Evolutionary conservation across 257 asterid genomes (phyloP).

Genomic region (Solanum phureja): DNA sequence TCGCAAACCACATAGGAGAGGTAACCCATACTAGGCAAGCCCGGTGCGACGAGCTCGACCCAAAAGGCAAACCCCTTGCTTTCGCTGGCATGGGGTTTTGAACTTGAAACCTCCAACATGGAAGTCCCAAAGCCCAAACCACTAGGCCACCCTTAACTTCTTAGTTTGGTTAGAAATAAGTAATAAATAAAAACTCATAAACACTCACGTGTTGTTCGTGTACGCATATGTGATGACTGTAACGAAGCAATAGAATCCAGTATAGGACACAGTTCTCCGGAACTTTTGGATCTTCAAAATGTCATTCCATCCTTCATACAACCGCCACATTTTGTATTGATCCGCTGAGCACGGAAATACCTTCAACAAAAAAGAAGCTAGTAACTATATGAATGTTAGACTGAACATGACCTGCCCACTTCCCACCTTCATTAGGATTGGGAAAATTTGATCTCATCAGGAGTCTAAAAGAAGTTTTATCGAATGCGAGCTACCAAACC

Average conservation of each 20-base stretch:
- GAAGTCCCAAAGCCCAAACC: too few relatives aligned
- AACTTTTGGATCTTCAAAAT: slow-evolving; percentile 83
- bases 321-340: slow-evolving; percentile 31
- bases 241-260: slow-evolving; percentile 65
- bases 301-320: slow-evolving; percentile 44
- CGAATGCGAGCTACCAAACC: background rate
- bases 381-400: background rate
- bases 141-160: background rate
- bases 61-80: too few relatives aligned
- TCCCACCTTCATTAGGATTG: background rate
- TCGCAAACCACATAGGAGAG: too few relatives aligned
- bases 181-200: slow-evolving; percentile 16
- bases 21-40: too few relatives aligned
- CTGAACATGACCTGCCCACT: background rate
- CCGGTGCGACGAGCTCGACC: too few relatives aligned
- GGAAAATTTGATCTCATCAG: background rate
- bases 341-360: background rate
- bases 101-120: too few relatives aligned
- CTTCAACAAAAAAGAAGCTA: background rate
- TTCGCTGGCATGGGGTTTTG: too few relatives aligned
- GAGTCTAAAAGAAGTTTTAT: background rate
- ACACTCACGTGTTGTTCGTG: slow-evolving; percentile 78
- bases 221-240: slow-evolving; percentile 58
- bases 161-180: background rate
- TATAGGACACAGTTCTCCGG: slow-evolving; percentile 64